phyloP scores from a whole-genome alignment of 257 asterid species.

The Salvia rosmarinus region DNA sequence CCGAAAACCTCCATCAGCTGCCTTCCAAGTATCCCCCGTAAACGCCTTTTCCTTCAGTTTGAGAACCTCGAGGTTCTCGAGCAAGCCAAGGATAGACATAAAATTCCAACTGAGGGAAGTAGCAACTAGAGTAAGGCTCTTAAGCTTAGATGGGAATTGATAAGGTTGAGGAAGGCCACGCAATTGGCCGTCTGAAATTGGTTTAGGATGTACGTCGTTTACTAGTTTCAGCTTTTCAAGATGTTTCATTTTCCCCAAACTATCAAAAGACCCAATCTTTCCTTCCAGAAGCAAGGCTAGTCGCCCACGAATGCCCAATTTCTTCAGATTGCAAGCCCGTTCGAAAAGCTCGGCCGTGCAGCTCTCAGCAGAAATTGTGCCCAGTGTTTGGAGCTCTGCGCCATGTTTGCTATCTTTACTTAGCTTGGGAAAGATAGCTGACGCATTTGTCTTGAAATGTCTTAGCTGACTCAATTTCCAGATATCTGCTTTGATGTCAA shows the following conservation, averaged over 20 bases:
- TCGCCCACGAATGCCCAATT: slow-evolving; percentile 16
- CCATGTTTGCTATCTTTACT: slow-evolving; percentile 1
- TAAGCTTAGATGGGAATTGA: neutral
- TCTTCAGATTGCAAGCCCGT: slow-evolving; percentile 14
- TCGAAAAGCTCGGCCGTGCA: neutral
- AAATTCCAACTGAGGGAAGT: neutral
- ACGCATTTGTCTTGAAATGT: slow-evolving; percentile 25
- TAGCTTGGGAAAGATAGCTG: slow-evolving; percentile 16
- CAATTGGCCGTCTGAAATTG: neutral
- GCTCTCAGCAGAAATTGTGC: neutral
- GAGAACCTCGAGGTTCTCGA: neutral
- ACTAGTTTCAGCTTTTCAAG: slow-evolving; percentile 2
- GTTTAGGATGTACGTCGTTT: neutral
- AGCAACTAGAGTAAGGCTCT: neutral
- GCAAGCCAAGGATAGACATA: neutral
- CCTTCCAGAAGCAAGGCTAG: slow-evolving; percentile 9
- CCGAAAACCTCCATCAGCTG: neutral
- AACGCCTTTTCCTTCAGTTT: slow-evolving; percentile 3
- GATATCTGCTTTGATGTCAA: neutral
- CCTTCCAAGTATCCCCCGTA: neutral
- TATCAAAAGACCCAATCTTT: neutral
- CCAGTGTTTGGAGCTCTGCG: slow-evolving; percentile 3
- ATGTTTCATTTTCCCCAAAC: neutral
- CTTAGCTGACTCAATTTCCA: slow-evolving; percentile 10
- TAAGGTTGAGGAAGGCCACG: neutral